Evolutionary conservation across 2,329 filamentous ascomycete species (phyloP), one percentile per base, ranked within the genome.

Genomic region (Penicillium sp.): DNA sequence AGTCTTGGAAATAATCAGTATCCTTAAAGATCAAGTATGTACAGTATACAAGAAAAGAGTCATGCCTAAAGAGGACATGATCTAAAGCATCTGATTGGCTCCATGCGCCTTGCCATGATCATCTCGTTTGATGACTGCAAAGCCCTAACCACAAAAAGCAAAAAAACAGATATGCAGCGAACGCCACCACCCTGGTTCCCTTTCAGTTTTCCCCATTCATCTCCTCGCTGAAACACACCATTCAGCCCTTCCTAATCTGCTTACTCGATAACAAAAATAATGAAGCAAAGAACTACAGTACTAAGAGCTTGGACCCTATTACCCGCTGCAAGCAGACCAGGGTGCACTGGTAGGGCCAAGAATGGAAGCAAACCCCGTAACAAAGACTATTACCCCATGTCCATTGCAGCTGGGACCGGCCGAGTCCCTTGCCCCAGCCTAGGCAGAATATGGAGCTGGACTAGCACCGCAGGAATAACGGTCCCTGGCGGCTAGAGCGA

Each of bases 391-490:
- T 19, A 33, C 26, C 24, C 56, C 19, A 53, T 59, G 13, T 40
- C 49, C 13, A 63, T 66, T 63, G n/a, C 5, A 50, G 55, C 51
- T 26, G 37, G 53, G 58, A 57, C 68, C 17, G 54, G 42, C 28
- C 15, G 49, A 7, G 61, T 63, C 55, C 66, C 65, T 68, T 64
- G 59, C 53, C 56, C 40, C 28, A 55, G 33, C 56, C 65, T 42
- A 44, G 59, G n/a, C 49, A 35, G 28, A 10, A 68, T 68, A 30
- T 17, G 24, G 49, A 61, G 22, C 38, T 56, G 57, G 61, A 63
- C 67, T 38, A 57, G 61, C 58, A 63, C 61, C 53, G 58, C 68
- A 69, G 58, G 63, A 70, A 69, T 65, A 70, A 70, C 68, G 68
- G 67, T 68, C 65, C 62, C 65, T 67, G 61, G 58, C 60, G 54